Evolutionary conservation across 164 flowering plant species (phyloP).

Genomic region (Nymphaea colorata): DNA sequence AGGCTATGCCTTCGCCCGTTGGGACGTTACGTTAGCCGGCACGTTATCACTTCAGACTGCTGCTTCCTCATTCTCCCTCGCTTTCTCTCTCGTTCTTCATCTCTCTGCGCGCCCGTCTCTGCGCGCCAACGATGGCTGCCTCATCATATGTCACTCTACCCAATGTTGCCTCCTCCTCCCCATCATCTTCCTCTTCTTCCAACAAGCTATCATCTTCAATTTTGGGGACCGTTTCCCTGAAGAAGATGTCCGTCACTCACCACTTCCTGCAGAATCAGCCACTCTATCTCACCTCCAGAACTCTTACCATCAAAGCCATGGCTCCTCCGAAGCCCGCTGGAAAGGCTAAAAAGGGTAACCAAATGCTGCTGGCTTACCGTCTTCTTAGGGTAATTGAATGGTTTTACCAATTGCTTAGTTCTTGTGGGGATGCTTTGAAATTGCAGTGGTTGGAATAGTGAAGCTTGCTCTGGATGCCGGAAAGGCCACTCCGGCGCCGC

Average conservation of each 20-base stretch:
- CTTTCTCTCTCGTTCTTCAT: not conserved
- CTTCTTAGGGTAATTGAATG: conserved; percentile 1
- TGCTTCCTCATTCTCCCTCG: not conserved
- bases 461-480: conserved; percentile 98
- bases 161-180: not conserved
- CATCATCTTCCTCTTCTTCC: conserved; percentile 1
- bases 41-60: not conserved
- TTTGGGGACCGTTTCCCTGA: conserved; percentile 8
- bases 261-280: conserved; percentile 12
- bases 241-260: conserved; percentile 8
- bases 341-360: conserved; percentile 73
- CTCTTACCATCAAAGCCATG: conserved; percentile 64
- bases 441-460: conserved; percentile 42
- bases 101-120: not conserved
- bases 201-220: conserved; percentile 3
- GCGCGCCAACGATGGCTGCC: not conserved
- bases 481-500: conserved; percentile 98
- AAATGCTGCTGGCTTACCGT: not conserved
- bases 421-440: conserved; percentile 1
- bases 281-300: conserved; percentile 15
- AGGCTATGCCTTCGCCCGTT: not conserved
- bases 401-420: not conserved
- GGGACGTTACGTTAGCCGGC: not conserved
- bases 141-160: not conserved
- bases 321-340: conserved; percentile 88